These are phyloP conservation scores for Pachyrhizus erosus DNA, from an alignment of 306 rosid species.

Conservation along the genomic window DNA sequence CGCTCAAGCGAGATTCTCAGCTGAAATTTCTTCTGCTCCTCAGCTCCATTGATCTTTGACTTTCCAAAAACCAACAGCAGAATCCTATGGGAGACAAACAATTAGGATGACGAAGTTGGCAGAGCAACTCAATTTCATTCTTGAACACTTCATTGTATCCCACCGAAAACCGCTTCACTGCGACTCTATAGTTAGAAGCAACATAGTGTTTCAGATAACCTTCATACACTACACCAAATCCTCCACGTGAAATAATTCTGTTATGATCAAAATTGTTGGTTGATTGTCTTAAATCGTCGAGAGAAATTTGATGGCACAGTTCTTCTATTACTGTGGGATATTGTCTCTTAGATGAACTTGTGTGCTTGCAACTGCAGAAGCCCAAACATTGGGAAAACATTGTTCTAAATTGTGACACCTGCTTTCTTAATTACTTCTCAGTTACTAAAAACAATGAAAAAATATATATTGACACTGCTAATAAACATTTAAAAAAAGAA, in stretches of 20 bases:
- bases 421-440: background rate
- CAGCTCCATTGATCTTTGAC: too few relatives aligned
- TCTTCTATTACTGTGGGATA: background rate
- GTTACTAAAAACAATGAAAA: too few relatives aligned
- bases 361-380: background rate
- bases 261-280: background rate
- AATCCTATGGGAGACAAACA: too few relatives aligned
- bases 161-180: background rate
- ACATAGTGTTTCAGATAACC: background rate
- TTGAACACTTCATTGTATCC: background rate
- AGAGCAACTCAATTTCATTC: conserved; percentile 18
- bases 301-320: background rate
- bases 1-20: too few relatives aligned
- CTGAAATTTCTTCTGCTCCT: too few relatives aligned
- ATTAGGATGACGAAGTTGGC: conserved; percentile 37
- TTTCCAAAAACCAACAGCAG: too few relatives aligned
- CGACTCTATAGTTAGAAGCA: background rate
- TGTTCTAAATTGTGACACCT: background rate
- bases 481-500: too few relatives aligned
- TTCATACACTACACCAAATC: background rate
- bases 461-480: too few relatives aligned
- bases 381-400: background rate
- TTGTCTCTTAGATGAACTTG: background rate
- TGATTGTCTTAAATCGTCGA: background rate
- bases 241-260: background rate